These are phyloP conservation scores for Verticillium isaacii DNA, from an alignment of 2,329 filamentous ascomycete species.

Conservation along the genomic window DNA sequence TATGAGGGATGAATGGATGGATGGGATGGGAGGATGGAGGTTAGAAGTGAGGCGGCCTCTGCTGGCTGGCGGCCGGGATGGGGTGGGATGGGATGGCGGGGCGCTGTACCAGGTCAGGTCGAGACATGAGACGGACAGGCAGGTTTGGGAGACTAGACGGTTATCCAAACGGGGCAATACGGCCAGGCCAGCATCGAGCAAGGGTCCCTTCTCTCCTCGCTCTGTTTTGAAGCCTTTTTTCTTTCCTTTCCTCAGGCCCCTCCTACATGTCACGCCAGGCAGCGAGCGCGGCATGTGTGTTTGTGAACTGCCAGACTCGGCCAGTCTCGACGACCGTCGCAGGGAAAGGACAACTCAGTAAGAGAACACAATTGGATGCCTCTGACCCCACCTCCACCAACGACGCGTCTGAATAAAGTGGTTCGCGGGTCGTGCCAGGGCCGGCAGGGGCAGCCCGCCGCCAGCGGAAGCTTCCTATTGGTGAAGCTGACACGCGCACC, in stretches of 20 bases:
- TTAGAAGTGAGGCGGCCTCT: neutral
- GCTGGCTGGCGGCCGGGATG: neutral
- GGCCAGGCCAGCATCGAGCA: neutral
- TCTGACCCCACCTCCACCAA: neutral
- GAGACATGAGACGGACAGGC: neutral
- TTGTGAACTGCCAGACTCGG: neutral
- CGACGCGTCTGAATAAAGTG: slow-evolving; percentile 4
- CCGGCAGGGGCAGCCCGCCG: neutral
- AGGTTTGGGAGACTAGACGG: neutral
- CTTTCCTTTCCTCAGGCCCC: neutral
- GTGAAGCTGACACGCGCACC: neutral
- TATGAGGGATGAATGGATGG: neutral
- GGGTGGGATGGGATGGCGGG: neutral
- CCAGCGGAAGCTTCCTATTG: neutral
- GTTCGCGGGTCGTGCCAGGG: slow-evolving; percentile 2
- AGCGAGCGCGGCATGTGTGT: neutral
- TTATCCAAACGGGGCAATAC: neutral
- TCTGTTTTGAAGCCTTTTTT: neutral
- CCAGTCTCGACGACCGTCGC: neutral
- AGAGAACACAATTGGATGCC: neutral
- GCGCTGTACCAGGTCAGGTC: neutral
- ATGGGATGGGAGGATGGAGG: neutral
- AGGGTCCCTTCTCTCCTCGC: neutral
- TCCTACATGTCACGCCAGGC: neutral
- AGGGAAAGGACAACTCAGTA: neutral